These are phyloP conservation scores for Lachancea quebecensis DNA, from an alignment of 805 yeast species.

Conservation along the genomic window DNA sequence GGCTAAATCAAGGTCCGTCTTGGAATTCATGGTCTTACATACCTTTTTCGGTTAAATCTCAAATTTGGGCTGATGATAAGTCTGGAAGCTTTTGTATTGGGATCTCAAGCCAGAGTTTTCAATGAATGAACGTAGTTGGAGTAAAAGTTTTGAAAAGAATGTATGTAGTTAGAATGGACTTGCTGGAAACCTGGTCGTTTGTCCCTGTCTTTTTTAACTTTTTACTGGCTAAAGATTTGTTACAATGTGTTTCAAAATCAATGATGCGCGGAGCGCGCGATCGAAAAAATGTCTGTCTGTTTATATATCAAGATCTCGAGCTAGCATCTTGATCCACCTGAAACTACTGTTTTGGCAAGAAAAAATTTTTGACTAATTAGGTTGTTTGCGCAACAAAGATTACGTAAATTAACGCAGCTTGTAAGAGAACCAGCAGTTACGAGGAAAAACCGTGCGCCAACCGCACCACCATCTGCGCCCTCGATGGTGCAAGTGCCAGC, in stretches of 20 bases:
- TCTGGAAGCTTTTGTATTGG: too few relatives aligned
- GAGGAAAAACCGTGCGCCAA: too few relatives aligned
- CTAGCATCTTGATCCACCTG: background rate
- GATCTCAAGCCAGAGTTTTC: background rate
- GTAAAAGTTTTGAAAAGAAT: background rate
- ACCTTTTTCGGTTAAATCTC: background rate
- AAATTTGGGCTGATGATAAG: too few relatives aligned
- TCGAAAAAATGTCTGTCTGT: background rate
- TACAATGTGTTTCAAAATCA: background rate
- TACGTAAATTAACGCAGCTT: background rate
- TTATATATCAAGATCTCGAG: background rate
- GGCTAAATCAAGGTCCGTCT: background rate
- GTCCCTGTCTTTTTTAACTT: background rate
- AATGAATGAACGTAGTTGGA: background rate
- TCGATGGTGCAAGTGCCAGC: too few relatives aligned
- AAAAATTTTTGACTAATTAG: background rate
- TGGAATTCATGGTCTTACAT: background rate
- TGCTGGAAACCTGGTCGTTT: background rate
- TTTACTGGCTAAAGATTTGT: background rate
- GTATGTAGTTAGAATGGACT: conserved; percentile 5
- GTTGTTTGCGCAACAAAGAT: background rate
- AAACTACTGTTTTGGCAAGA: background rate
- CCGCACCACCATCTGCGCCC: too few relatives aligned
- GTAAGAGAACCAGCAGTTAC: too few relatives aligned
- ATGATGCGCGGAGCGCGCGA: background rate